Evolutionary conservation across 2,329 filamentous ascomycete species (phyloP).

Genomic region (Scolecobasidium constrictum): DNA sequence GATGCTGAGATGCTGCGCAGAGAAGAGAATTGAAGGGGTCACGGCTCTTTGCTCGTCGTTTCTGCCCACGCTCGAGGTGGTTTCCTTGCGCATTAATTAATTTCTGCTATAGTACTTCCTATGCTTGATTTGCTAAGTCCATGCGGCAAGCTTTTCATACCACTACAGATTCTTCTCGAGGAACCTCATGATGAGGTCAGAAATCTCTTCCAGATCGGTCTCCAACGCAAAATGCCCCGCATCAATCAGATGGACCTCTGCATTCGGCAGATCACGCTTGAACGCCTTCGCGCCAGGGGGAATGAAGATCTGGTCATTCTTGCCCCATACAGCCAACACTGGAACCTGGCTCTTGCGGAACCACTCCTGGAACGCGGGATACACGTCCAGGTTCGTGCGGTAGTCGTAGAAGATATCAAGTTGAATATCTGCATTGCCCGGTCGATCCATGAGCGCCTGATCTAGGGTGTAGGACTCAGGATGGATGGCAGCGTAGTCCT

Average conservation of each 20-base stretch:
- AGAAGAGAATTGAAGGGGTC: too few species aligned
- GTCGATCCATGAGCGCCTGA: slow-evolving; percentile 38
- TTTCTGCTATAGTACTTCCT: too few species aligned
- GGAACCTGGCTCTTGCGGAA: slow-evolving; percentile 41
- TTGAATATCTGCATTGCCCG: slow-evolving; percentile 42
- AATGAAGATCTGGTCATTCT: slow-evolving; percentile 43
- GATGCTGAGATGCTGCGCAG: too few species aligned
- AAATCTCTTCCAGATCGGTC: slow-evolving; percentile 26
- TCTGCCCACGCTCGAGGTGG: too few species aligned
- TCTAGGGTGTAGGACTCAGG: slow-evolving; percentile 42
- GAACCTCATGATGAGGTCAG: slow-evolving; percentile 24
- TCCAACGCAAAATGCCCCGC: slow-evolving; percentile 46
- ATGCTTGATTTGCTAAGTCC: too few species aligned
- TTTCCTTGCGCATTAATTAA: too few species aligned
- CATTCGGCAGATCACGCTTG: slow-evolving; percentile 35
- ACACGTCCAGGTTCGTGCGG: slow-evolving; percentile 41
- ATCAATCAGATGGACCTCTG: slow-evolving; percentile 41
- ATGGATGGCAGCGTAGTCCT: slow-evolving; percentile 23
- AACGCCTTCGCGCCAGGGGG: slow-evolving; percentile 43
- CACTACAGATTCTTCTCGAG: slow-evolving; percentile 16
- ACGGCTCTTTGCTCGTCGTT: too few species aligned
- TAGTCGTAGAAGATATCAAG: slow-evolving; percentile 49
- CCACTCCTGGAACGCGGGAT: slow-evolving; percentile 45
- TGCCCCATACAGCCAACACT: slow-evolving; percentile 48
- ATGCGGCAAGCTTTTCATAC: too few species aligned